Evolutionary conservation across 108 stramenopile genomes (phyloP), one percentile per base, ranked within the genome.

Genomic region (Fragilariopsis cylindrus): DNA sequence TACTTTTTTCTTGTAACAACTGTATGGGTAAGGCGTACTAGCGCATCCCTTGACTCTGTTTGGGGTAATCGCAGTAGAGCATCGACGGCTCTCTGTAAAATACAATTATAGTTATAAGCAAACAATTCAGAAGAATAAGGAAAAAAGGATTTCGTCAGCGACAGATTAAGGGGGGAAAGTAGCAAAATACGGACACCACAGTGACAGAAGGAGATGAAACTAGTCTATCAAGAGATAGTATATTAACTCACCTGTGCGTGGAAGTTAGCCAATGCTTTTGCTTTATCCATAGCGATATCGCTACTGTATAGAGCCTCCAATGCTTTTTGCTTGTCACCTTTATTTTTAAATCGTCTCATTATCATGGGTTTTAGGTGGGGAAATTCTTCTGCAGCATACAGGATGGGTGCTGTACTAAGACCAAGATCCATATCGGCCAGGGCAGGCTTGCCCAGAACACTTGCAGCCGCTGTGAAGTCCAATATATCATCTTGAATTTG

Each of bases 401-500:
- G 69, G 55, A 98, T 95, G 5, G 96, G 98, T 3, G 98, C 98
- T n/a, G 98, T 98, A 62, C 97, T 97, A 40, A 98, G 84, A 16
- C 98, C 98, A 21, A 97, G 77, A 50, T 85, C 90, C 96, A 89
- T 88, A 60, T 93, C 92, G 42, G 92, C 91, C 45, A 91, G 69
- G 3, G 92, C 92, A 3, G 92, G 92, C 73, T 92, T 92, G 21
- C 91, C 95, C 63, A 97, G 70, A 7, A 93, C 91, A 62, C 87
- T 89, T 40, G 92, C 91, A 5, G 95, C 92, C 16, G 93, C 92
- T 8, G 96, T 95, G 60, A 97, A 96, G 78, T 98, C 98, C 21
- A 98, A 81, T 55, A 98, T 96, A 71, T 98, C 98, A 79, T 98
- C 98, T 73, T 97, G 92, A 60, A 98, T 95, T 73, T 98, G 98